A percentile compares a stretch with the other conserved stretches of the same genome.
phyloP scores from a whole-genome alignment of 2,329 filamentous ascomycete genomes.

The Dryadomyces quercivorus region DNA sequence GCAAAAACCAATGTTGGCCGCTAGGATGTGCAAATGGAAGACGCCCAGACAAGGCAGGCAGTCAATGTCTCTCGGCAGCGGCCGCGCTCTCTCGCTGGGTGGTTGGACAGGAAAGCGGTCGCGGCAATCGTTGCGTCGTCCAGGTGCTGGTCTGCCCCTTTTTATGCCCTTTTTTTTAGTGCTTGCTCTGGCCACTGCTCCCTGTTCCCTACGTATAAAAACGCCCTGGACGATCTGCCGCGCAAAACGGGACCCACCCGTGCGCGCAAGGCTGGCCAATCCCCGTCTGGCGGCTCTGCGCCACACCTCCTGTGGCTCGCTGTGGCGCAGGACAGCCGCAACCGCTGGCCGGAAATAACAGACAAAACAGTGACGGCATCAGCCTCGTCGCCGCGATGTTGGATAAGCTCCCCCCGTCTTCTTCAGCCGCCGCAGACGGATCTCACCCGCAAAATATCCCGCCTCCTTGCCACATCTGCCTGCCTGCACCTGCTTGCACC shows the following conservation, averaged over 20 bases:
- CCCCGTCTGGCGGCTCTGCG: not conserved
- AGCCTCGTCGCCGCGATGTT: not conserved
- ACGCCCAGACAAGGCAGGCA: no score
- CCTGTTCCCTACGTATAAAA: no score
- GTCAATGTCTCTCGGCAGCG: not conserved
- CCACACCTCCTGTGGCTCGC: not conserved
- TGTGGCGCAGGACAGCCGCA: not conserved
- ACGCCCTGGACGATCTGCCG: not conserved
- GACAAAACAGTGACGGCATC: not conserved
- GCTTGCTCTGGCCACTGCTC: not conserved
- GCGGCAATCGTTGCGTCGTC: not conserved
- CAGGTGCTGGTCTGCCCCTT: not conserved
- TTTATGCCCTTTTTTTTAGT: not conserved
- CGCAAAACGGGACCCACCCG: not conserved
- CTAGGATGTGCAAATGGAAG: no score
- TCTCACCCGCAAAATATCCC: no score
- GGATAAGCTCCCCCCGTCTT: no score
- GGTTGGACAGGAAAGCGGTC: not conserved
- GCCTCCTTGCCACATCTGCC: no score
- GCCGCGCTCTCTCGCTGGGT: not conserved
- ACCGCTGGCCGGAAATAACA: not conserved
- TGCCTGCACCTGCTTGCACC: no score
- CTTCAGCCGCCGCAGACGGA: no score
- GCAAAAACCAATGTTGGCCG: no score
- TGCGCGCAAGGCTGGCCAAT: constrained; percentile 3